Conservation (phyloP, 2,329 filamentous ascomycete species). For the Colletotrichum sp. region DNA sequence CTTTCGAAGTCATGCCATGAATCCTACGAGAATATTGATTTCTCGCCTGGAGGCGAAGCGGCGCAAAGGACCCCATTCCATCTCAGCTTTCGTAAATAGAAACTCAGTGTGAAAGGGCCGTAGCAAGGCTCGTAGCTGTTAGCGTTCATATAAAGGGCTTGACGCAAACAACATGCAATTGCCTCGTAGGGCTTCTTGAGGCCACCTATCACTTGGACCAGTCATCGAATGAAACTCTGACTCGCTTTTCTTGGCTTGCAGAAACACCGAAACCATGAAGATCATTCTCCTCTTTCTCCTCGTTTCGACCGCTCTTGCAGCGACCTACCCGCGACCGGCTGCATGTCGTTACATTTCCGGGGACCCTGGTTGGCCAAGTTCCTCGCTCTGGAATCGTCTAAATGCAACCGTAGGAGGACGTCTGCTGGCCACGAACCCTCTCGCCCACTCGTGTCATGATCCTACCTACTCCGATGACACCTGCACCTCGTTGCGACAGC, state of each 20-base stretch:
- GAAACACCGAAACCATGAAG: neutral
- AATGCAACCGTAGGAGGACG: neutral
- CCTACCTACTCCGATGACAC: neutral
- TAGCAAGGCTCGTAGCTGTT: neutral
- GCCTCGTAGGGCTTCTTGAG: neutral
- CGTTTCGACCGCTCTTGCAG: neutral
- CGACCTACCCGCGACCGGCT: neutral
- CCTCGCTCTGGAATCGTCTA: neutral
- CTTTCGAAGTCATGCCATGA: neutral
- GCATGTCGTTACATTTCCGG: neutral
- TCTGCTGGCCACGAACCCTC: neutral
- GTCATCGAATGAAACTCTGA: neutral
- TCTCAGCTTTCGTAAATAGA: neutral
- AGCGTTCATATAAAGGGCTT: neutral
- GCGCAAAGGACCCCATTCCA: neutral
- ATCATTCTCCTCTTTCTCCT: neutral
- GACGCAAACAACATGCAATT: neutral
- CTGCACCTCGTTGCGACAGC: slow-evolving; percentile 38
- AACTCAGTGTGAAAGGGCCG: neutral
- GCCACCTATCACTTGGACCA: neutral
- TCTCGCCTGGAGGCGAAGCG: neutral
- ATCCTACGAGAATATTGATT: neutral
- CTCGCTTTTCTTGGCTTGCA: neutral
- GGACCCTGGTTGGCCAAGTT: neutral
- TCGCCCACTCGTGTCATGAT: neutral